Conservation (phyloP, 2,329 filamentous ascomycete genomes). For the Gnomoniopsis smithogilvyi region DNA sequence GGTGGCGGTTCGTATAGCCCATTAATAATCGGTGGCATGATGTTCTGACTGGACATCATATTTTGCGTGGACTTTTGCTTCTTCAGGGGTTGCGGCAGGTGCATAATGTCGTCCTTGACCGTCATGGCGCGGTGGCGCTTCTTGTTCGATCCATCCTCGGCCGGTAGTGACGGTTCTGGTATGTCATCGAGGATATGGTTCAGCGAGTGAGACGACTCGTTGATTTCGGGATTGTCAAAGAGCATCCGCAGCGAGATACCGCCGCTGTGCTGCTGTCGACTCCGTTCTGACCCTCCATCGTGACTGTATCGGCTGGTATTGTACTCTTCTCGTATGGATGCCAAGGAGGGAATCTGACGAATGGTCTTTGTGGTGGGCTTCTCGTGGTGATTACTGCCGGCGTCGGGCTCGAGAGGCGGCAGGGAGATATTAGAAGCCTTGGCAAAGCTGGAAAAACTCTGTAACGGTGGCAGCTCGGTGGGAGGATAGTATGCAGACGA, state of each 20-base stretch:
- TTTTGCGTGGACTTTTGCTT: conserved; percentile 58
- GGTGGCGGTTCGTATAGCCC: conserved; percentile 61
- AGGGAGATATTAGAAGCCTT: conserved; percentile 43
- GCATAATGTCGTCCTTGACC: conserved; percentile 59
- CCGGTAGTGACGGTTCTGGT: conserved; percentile 27
- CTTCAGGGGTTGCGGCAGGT: conserved; percentile 62
- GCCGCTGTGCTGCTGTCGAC: conserved; percentile 12
- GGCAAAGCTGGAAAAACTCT: conserved; percentile 40
- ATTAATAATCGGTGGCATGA: conserved; percentile 62
- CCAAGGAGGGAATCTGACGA: conserved; percentile 24
- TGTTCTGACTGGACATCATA: conserved; percentile 51
- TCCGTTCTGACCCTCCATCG: conserved; percentile 4
- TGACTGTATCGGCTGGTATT: conserved; percentile 10
- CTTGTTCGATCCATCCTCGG: conserved; percentile 43
- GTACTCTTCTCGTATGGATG: conserved; percentile 18
- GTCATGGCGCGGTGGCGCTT: conserved; percentile 49
- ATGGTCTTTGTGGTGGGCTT: conserved; percentile 19
- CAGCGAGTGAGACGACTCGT: conserved; percentile 40
- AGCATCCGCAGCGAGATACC: conserved; percentile 35
- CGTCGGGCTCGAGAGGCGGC: conserved; percentile 51
- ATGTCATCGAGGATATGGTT: conserved; percentile 45
- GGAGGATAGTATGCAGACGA: conserved; percentile 34
- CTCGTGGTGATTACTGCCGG: conserved; percentile 33
- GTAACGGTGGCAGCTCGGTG: conserved; percentile 53
- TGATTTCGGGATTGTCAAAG: conserved; percentile 35